Conservation (phyloP, 2,329 filamentous ascomycete genomes). For the Cryphonectria japonica region DNA sequence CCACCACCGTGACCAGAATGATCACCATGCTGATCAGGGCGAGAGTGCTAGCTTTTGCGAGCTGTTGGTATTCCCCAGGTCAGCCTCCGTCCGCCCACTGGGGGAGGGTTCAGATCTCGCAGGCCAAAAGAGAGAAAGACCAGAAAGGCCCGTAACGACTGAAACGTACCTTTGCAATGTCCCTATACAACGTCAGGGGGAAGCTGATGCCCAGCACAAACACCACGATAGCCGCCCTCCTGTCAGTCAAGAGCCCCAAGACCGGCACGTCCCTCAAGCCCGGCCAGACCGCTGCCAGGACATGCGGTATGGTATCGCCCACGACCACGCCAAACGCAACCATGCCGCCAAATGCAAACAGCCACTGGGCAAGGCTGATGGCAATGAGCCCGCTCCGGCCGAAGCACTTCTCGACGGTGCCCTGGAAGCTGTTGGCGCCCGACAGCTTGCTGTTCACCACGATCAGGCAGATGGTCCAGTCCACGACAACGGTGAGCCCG, state of each 20-base stretch:
- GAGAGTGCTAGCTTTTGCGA: slow-evolving; percentile 93
- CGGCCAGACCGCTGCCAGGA: slow-evolving; percentile 82
- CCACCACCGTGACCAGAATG: slow-evolving; percentile 85
- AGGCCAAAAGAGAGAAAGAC: no score
- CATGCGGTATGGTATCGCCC: slow-evolving; percentile 93
- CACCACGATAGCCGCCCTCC: slow-evolving; percentile 83
- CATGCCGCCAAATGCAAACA: slow-evolving; percentile 98
- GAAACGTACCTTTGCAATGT: slow-evolving; percentile 84
- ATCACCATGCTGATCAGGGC: slow-evolving; percentile 91
- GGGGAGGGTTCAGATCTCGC: background rate
- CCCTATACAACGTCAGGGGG: slow-evolving; percentile 89
- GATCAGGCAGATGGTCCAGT: slow-evolving; percentile 98
- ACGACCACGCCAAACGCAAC: slow-evolving; percentile 97
- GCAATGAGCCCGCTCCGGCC: slow-evolving; percentile 85
- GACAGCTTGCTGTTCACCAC: slow-evolving; percentile 97
- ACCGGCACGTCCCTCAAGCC: slow-evolving; percentile 72
- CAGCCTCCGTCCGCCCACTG: slow-evolving; percentile 15
- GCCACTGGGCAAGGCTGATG: slow-evolving; percentile 90
- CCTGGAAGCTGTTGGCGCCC: slow-evolving; percentile 91
- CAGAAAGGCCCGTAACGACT: background rate
- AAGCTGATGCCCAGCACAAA: slow-evolving; percentile 87
- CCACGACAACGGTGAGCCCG: slow-evolving; percentile 78
- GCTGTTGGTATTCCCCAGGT: slow-evolving; percentile 51
- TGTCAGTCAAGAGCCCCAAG: slow-evolving; percentile 79
- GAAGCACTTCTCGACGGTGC: slow-evolving; percentile 95